Base-by-base conservation (phyloP, 1,284 basidiomycete species). In the Leccinum olivaceoglutinosum region DNA sequence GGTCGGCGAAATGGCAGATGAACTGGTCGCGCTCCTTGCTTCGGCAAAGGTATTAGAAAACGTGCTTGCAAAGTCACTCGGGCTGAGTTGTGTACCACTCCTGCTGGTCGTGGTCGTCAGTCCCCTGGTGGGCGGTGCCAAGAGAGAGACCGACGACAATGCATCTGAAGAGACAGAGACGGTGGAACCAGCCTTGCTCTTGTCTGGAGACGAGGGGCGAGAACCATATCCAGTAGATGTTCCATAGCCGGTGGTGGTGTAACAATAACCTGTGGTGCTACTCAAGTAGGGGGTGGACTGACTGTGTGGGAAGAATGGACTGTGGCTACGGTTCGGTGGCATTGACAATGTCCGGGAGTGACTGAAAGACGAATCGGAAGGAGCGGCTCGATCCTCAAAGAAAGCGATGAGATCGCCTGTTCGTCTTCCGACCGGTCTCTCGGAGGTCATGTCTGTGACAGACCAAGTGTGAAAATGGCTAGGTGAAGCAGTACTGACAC, bases 361-460 rank as follows among this genome's bases (percentile, higher is more conserved):
- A 12, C 79, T 68, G 25, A 68, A 71, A 5, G 75, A 71, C 0
- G 72, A 66, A 9, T 73, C 73, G 14, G 72, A 69, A 34, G 74
- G 72, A 2, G 71, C 65, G 0, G 73, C 73, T 10, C 76, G 83
- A 38, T 86, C 82, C 68, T 92, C 90, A 65, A 91, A 92, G 53
- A 87, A 84, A 0, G 90, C 88, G 54, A 89, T 88, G 53, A 92
- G 80, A 63, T 89, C 85, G 14, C 82, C 87, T 0, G 88, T 82
- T 16, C 87, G 82, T 39, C 84, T 83, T 7, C 83, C 85, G 53
- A 77, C 78, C 21, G 82, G 77, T 7, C 76, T 70, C 21, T 75
- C 76, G 65, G 72, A 65, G 4, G 65, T 62, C 49, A 67, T 3
- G 51, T 77, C 75, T 11, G 73, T 68, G 25, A 56, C 60, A 11